Evolutionary conservation across 371 early-diverging fungal species (phyloP), one percentile per base, ranked within the genome.

Genomic region (Fennellomyces sp.): DNA sequence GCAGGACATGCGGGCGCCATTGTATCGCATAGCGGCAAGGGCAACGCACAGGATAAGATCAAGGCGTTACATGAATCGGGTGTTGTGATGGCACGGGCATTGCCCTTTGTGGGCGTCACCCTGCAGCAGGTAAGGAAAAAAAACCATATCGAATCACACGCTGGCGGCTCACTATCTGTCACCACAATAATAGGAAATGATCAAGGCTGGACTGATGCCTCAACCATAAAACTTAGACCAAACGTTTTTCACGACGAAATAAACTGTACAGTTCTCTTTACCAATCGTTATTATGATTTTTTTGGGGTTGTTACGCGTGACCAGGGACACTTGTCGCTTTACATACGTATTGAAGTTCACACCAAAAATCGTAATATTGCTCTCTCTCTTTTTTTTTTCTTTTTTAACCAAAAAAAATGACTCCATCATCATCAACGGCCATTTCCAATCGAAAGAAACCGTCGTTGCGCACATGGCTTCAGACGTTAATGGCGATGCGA

Each of bases 11-110:
- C 55, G 25, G 97, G 99, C 68, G 99, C 99, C 61, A 98, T 98
- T 69, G 94, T 98, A 68, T 88, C 98, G 48, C 21, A 33, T 30
- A 97, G 97, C 77, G 98, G 98, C 61, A 98, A 98, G 86, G 99
- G 99, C 59, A 91, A 91, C 72, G 99, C 99, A 30, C 87, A 91
- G 56, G 95, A 94, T 82, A 99, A 99, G 91, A 95, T 99, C 74
- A 84, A 82, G 70, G 97, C 99, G 27, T 80, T 99, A 52, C 94
- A 96, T 73, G 73, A 72, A 54, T 98, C 96, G 56, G 94, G 94
- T 61, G 99, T 97, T 26, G 66, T 85, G 61, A 96, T 99, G 31
- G 89, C 95, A 53, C 87, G 89, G 61, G 93, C 94, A 60, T 97
- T 98, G 23, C 98, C 98, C 33, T 88, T 93, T 82, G 83, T 99